Evolutionary conservation across 202 grass and related monocot species (phyloP), one percentile per base, ranked within the genome.

Genomic region (Tripidium arundinaceum): DNA sequence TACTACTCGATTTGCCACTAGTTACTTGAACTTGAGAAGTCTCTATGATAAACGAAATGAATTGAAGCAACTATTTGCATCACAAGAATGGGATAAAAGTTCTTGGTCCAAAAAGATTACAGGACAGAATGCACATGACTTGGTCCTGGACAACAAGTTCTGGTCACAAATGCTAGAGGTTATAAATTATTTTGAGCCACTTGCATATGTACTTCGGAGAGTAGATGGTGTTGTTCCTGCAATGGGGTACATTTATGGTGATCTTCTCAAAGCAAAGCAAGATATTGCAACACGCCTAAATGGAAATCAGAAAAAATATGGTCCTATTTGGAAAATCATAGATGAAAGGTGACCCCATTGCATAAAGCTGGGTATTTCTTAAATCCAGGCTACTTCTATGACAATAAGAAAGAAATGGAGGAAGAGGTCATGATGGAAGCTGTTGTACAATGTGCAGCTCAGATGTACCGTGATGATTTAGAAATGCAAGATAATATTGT

Each of bases 281-380:
- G 43, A 60, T 4, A 68, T 68, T 4, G 65, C 65, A 68, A 6
- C 4, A 1, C 9, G 34, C 11, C 16, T 68, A 24, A 61, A 82
- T 72, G 33, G 68, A 27, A 60, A 82, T 39, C 21, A 62, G 27
- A 73, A 43, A 1, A 78, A 58, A 28, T 85, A 73, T 50, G 36
- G 31, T 37, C 34, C 14, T 11, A 63, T 62, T 62, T 78, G 74
- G 33, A 24, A 65, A n/a, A 74, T 85, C 27, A 73, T 85, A 62
- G 65, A 85, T 73, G 58, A 29, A 11, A 79, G 66, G 34, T 68
- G 65, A 60, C 43, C 37, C 13, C 8, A 16, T 79, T 85, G 43
- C 75, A 85, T 63, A 69, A 16, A 70, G 36, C 16, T 21, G 75
- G 54, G 4, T 79, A 79, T 25, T 79, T 73, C 38, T 77, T 77